Conservation (phyloP, 78 protist genomes). For the Guillardia theta region DNA sequence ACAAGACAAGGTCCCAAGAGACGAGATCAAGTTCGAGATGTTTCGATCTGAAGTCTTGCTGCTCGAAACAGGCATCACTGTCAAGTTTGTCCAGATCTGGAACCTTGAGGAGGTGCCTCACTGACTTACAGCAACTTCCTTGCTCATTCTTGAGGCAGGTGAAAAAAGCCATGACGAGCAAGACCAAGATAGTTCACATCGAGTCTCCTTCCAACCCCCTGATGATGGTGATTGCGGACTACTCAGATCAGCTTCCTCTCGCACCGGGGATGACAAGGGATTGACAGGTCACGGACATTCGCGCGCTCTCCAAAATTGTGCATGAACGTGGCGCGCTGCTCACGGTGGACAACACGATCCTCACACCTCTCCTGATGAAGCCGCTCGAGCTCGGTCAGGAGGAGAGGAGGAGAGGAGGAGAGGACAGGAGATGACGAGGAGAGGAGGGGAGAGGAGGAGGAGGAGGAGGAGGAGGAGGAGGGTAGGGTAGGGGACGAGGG, state of each 20-base stretch:
- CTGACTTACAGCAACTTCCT: background rate
- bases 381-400: conserved; percentile 70
- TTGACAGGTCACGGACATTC: background rate
- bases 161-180: background rate
- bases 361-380: background rate
- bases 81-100: conserved; percentile 9
- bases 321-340: background rate
- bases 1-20: background rate
- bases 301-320: conserved; percentile 44
- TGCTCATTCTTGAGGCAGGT: background rate
- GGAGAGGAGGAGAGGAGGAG: no score
- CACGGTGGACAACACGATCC: conserved; percentile 24
- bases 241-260: background rate
- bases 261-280: background rate
- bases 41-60: no score
- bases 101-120: conserved; percentile 28
- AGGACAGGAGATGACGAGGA: no score
- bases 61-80: background rate
- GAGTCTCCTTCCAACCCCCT: conserved; percentile 76
- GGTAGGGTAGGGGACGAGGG: no score
- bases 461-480: no score
- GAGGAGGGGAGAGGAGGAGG: no score
- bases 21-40: no score
- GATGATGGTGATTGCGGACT: conserved; percentile 38
- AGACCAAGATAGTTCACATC: conserved; percentile 52